These are phyloP conservation scores for Aphanomyces cochlioides DNA, from an alignment of 352 stramenopile genomes.

Conservation along the genomic window DNA sequence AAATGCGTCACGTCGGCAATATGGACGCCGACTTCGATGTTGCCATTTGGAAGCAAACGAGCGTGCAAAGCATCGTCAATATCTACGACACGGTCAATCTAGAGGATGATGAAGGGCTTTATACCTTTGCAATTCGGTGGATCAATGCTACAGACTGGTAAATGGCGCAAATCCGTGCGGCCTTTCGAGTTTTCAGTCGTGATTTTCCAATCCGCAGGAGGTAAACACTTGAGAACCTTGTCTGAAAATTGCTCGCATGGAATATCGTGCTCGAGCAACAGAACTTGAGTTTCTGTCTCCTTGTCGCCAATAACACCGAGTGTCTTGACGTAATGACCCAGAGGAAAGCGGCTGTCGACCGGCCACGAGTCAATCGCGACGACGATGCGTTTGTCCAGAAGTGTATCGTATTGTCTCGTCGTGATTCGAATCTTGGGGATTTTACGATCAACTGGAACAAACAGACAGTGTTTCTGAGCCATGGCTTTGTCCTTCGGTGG, in stretches of 20 bases:
- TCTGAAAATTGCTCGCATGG: conserved; percentile 79
- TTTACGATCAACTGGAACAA: conserved; percentile 84
- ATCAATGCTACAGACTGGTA: conserved; percentile 92
- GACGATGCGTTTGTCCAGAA: conserved; percentile 93
- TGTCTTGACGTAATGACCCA: conserved; percentile 95
- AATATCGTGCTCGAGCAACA: conserved; percentile 97
- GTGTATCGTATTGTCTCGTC: conserved; percentile 85
- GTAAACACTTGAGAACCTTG: conserved; percentile 90
- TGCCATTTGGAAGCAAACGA: conserved; percentile 63
- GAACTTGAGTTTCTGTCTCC: conserved; percentile 93
- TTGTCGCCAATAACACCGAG: conserved; percentile 96
- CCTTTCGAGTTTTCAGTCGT: conserved; percentile 90
- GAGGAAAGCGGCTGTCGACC: conserved; percentile 78
- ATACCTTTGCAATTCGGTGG: conserved; percentile 74
- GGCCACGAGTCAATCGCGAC: conserved; percentile 96
- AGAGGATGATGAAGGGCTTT: background rate
- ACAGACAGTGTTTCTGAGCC: conserved; percentile 56
- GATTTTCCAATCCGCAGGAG: conserved; percentile 93
- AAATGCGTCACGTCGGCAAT: conserved; percentile 99
- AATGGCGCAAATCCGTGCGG: conserved; percentile 87
- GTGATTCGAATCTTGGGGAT: conserved; percentile 93
- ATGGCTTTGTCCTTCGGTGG: conserved; percentile 49
- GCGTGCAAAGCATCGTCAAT: conserved; percentile 96
- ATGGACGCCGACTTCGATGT: conserved; percentile 94
- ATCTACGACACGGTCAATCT: conserved; percentile 48